Evolutionary conservation across 1,284 basidiomycete genomes (phyloP), one percentile per base, ranked within the genome.

Genomic region (Cryptococcus wingfieldii): DNA sequence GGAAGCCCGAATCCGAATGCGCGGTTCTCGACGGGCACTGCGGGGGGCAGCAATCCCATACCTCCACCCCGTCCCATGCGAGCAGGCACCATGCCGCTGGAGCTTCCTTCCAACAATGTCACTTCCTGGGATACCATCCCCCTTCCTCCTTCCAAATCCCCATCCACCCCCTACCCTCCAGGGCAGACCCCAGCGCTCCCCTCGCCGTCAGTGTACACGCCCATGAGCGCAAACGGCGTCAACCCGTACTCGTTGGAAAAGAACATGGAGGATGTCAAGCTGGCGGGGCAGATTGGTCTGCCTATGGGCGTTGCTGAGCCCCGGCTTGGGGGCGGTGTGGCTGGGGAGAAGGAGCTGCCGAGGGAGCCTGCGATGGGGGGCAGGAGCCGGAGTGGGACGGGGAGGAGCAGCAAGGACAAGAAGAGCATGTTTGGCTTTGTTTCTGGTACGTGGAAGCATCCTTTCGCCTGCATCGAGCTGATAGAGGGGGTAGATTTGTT

Each of bases 401-500:
- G 70, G 31, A 75, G 73, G 66, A 77, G 74, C 56, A 63, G 66
- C 45, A 77, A 77, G 62, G 75, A 76, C 44, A 77, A 77, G 65
- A 77, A 77, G 67, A 71, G 74, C 59, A 65, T 77, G 43, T 76
- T 77, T 60, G 77, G 77, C 4, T 72, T 77, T 44, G 61, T 78
- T 51, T 73, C 71, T 44, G 76, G 75, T 76, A 50, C 61, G 74
- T 64, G 31, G 31, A 34, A 34, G 7, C 31, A 42, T 13, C 41
- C n/a, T 42, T 42, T 42, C 16, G n/a, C n/a, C 14, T n/a, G 9
- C 10, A 46, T 19, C 14, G 19, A 4, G 34, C 44, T 54, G 51
- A 47, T 16, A n/a, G 34, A 54, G n/a, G 18, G 14, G 28, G 14
- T 61, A 81, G 89, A 90, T 65, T 84, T 94, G 63, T 84, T 94